Percentiles rank a stretch among this genome's conserved stretches.
phyloP scores from a whole-genome alignment of 495 filamentous ascomycete genomes.

The Parathielavia hyrcaniae region DNA sequence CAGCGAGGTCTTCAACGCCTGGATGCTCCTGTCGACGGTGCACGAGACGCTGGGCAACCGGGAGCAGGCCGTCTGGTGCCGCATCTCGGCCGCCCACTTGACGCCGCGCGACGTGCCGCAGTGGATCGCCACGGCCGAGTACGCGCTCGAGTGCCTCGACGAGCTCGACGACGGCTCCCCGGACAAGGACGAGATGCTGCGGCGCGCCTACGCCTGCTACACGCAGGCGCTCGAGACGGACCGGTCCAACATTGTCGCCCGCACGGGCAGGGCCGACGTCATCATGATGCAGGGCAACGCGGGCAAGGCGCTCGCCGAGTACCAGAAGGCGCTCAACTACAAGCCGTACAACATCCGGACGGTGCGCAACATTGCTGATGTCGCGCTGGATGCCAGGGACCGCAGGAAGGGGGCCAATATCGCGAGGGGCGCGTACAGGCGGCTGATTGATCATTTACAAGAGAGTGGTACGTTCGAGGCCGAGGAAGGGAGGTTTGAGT shows the following conservation, averaged over 20 bases:
- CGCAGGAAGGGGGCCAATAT: conserved; percentile 37
- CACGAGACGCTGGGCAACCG: conserved; percentile 61
- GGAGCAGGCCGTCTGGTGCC: conserved; percentile 59
- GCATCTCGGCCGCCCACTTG: conserved; percentile 66
- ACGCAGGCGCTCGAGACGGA: conserved; percentile 61
- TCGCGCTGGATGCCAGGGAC: conserved; percentile 55
- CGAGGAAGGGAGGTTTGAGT: conserved; percentile 55
- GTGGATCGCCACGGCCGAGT: conserved; percentile 63
- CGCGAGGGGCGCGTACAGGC: conserved; percentile 56
- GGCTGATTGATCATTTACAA: conserved; percentile 51
- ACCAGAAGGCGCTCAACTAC: conserved; percentile 55
- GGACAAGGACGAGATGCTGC: conserved; percentile 42
- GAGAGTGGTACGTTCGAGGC: conserved; percentile 35
- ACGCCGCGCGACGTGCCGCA: conserved; percentile 58
- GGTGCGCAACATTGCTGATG: conserved; percentile 58
- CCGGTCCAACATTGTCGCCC: conserved; percentile 45
- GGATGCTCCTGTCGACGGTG: conserved; percentile 68
- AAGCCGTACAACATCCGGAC: conserved; percentile 54
- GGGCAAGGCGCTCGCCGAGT: conserved; percentile 54
- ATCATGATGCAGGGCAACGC: conserved; percentile 45
- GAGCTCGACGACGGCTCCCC: conserved; percentile 49
- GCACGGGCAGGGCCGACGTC: conserved; percentile 32
- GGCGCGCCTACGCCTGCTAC: conserved; percentile 62
- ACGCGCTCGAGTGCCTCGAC: conserved; percentile 51
- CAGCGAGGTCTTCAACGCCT: conserved; percentile 74